Conservation (phyloP, 495 filamentous ascomycete genomes). For the Aspergillus cristatus region DNA sequence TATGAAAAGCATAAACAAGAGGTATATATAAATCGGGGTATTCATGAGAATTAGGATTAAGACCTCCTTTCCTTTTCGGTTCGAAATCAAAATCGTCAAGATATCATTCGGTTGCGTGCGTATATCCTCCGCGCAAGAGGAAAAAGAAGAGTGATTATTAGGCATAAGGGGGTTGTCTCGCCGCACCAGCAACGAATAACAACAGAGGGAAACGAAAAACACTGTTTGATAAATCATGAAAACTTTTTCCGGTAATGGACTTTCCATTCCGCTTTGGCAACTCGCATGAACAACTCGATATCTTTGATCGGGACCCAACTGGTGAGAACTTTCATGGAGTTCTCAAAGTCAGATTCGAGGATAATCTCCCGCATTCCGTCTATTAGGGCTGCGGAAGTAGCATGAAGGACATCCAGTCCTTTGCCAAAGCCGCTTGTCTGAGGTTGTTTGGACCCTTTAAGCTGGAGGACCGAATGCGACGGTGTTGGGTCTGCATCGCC, state of each 20-base stretch:
- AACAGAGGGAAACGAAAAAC: too few species aligned
- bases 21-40: too few species aligned
- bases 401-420: slow-evolving; percentile 84
- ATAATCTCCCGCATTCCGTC: slow-evolving; percentile 87
- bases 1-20: too few species aligned
- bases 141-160: too few species aligned
- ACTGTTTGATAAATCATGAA: too few species aligned
- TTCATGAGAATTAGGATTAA: too few species aligned
- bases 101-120: too few species aligned
- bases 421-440: slow-evolving; percentile 41
- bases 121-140: too few species aligned
- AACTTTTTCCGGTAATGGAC: slow-evolving; percentile 47
- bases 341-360: slow-evolving; percentile 92
- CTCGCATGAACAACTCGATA: slow-evolving; percentile 88
- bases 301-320: slow-evolving; percentile 94
- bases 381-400: slow-evolving; percentile 81
- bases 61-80: too few species aligned
- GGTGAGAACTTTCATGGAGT: slow-evolving; percentile 95
- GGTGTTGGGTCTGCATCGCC: slow-evolving; percentile 50
- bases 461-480: slow-evolving; percentile 24
- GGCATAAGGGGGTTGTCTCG: too few species aligned
- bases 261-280: slow-evolving; percentile 88
- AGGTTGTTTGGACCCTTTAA: slow-evolving; percentile 6
- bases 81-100: too few species aligned
- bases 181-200: too few species aligned